These are phyloP conservation scores for Fusarium coicis DNA, from an alignment of 2,329 filamentous ascomycete species.

Conservation along the genomic window DNA sequence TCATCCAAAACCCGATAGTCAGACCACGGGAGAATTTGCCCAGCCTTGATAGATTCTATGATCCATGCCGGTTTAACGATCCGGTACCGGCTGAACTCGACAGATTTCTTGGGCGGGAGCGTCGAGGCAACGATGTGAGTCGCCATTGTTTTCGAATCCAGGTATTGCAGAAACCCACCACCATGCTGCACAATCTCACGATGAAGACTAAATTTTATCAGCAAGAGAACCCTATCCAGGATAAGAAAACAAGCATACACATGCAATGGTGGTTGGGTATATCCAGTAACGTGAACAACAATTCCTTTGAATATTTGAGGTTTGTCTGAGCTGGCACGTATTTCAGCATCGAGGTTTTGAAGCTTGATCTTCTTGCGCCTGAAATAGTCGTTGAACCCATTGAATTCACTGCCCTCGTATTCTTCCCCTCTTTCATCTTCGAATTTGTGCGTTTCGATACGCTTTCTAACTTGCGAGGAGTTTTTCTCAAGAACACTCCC, in stretches of 20 bases:
- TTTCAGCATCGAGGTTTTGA: slow-evolving; percentile 89
- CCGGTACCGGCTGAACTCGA: slow-evolving; percentile 87
- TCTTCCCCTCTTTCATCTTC: slow-evolving; percentile 88
- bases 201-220: slow-evolving; percentile 67
- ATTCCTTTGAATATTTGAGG: slow-evolving; percentile 91
- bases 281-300: slow-evolving; percentile 92
- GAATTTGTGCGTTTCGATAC: slow-evolving; percentile 76
- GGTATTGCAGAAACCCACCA: slow-evolving; percentile 93
- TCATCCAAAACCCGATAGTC: slow-evolving; percentile 87
- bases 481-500: slow-evolving; percentile 71
- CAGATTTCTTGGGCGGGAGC: slow-evolving; percentile 89
- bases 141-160: slow-evolving; percentile 92
- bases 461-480: slow-evolving; percentile 70
- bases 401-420: slow-evolving; percentile 87
- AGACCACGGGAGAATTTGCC: slow-evolving; percentile 85
- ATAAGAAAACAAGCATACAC: slow-evolving; percentile 59
- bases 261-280: slow-evolving; percentile 92
- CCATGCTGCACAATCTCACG: slow-evolving; percentile 89
- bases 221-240: neutral
- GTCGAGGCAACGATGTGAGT: slow-evolving; percentile 95
- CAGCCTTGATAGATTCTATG: slow-evolving; percentile 85
- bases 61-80: slow-evolving; percentile 97
- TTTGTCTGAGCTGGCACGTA: slow-evolving; percentile 76
- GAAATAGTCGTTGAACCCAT: slow-evolving; percentile 92
- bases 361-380: slow-evolving; percentile 96